A percentile compares a stretch with the other conserved stretches of the same genome.
phyloP scores from a whole-genome alignment of 2,329 filamentous ascomycete genomes.

The Epichloe amarillans region DNA sequence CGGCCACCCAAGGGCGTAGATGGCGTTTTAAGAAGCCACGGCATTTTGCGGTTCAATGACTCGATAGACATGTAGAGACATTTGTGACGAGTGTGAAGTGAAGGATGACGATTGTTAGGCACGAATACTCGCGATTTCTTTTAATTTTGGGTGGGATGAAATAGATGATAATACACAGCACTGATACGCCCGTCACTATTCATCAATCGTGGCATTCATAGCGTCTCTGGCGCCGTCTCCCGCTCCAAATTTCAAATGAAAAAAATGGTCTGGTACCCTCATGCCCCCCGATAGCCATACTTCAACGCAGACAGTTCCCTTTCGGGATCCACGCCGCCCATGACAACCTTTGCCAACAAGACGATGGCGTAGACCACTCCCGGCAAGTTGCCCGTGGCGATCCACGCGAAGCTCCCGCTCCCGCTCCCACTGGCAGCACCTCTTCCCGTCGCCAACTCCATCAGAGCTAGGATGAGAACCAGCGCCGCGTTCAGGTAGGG shows the following conservation, averaged over 20 bases:
- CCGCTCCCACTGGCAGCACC: slow-evolving; percentile 3
- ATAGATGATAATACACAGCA: background rate
- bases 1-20: slow-evolving; percentile 71
- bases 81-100: background rate
- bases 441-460: slow-evolving; percentile 26
- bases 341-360: slow-evolving; percentile 48
- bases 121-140: background rate
- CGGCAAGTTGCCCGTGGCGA: slow-evolving; percentile 38
- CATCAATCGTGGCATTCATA: background rate
- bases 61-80: slow-evolving; percentile 56
- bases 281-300: slow-evolving; percentile 58
- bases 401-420: slow-evolving; percentile 19
- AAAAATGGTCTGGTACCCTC: background rate
- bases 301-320: slow-evolving; percentile 46
- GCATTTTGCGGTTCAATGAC: slow-evolving; percentile 85
- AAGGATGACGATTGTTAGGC: background rate
- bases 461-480: slow-evolving; percentile 36
- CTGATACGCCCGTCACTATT: too few relatives aligned
- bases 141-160: background rate
- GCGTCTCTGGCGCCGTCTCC: background rate
- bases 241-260: too few relatives aligned
- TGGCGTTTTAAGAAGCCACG: slow-evolving; percentile 72
- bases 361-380: slow-evolving; percentile 46
- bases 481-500: slow-evolving; percentile 47
- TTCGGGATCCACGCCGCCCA: slow-evolving; percentile 56